Conservation (phyloP, 106 monocot species). For the Allium fistulosum region DNA sequence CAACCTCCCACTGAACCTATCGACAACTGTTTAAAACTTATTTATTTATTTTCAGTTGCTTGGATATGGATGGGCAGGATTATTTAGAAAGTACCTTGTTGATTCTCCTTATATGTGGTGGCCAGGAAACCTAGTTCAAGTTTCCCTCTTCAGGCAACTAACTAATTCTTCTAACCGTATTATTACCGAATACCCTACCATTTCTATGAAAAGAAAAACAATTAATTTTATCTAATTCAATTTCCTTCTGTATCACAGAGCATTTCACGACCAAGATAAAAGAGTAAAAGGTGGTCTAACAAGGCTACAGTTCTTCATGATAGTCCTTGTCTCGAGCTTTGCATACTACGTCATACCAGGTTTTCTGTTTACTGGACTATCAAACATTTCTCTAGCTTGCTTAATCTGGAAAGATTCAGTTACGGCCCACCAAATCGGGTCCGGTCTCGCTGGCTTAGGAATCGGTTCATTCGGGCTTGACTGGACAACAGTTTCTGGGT, state of each 20-base stretch:
- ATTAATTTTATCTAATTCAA: not conserved
- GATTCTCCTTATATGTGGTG: constrained; percentile 70
- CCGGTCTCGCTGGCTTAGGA: constrained; percentile 42
- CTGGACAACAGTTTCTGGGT: constrained; percentile 28
- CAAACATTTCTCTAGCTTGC: constrained; percentile 34
- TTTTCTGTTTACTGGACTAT: constrained; percentile 39
- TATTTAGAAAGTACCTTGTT: constrained; percentile 43
- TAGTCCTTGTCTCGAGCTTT: constrained; percentile 29
- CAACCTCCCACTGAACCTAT: not conserved
- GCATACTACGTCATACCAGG: constrained; percentile 49
- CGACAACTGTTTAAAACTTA: not conserved
- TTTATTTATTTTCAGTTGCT: constrained; percentile 21
- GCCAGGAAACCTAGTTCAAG: constrained; percentile 51
- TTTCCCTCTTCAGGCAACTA: constrained; percentile 46
- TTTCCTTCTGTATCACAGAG: constrained; percentile 1
- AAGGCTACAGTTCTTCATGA: constrained; percentile 46
- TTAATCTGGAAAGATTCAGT: constrained; percentile 43
- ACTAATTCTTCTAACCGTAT: not conserved
- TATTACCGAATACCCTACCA: too few species aligned
- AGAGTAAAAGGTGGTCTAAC: constrained; percentile 30
- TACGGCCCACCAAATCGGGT: constrained; percentile 52
- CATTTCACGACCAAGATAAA: constrained; percentile 45
- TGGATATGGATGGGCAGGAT: constrained; percentile 57
- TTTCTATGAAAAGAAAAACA: not conserved
- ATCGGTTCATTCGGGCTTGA: constrained; percentile 56